phyloP scores from a whole-genome alignment of 2,329 filamentous ascomycete genomes.

The Scortechinia acanthostroma region DNA sequence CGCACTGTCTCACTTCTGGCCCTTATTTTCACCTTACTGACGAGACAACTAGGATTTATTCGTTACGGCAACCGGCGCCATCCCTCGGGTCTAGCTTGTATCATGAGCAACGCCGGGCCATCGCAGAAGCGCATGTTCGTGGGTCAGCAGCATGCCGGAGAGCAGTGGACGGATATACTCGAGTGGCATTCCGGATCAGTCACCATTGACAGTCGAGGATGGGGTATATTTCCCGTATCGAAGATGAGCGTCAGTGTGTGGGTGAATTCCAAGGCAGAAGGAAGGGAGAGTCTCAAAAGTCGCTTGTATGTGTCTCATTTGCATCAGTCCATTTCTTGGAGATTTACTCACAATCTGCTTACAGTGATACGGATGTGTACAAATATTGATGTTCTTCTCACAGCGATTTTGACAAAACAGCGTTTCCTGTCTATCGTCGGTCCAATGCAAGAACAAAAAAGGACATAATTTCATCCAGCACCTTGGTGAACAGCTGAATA shows the following conservation, averaged over 20 bases:
- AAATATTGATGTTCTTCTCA: too few species aligned
- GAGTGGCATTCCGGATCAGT: conserved; percentile 45
- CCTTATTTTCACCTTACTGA: not conserved
- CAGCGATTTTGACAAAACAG: too few species aligned
- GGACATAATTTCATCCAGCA: too few species aligned
- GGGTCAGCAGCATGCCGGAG: conserved; percentile 45
- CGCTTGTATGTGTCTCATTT: not conserved
- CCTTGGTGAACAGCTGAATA: too few species aligned
- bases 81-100: conserved; percentile 41
- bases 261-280: conserved; percentile 45
- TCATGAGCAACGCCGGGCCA: conserved; percentile 43
- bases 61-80: conserved; percentile 38
- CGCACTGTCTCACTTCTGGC: conserved; percentile 22
- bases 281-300: conserved; percentile 20
- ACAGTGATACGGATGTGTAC: too few species aligned
- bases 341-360: too few species aligned
- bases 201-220: conserved; percentile 49
- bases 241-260: conserved; percentile 52
- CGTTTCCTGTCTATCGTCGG: too few species aligned
- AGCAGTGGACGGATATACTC: conserved; percentile 58
- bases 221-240: conserved; percentile 44
- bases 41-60: conserved; percentile 24
- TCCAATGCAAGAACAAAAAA: too few species aligned
- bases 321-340: too few species aligned
- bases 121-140: conserved; percentile 53